Conservation (phyloP, 1,284 basidiomycete genomes). For the Boletellus dicymbophilus region DNA sequence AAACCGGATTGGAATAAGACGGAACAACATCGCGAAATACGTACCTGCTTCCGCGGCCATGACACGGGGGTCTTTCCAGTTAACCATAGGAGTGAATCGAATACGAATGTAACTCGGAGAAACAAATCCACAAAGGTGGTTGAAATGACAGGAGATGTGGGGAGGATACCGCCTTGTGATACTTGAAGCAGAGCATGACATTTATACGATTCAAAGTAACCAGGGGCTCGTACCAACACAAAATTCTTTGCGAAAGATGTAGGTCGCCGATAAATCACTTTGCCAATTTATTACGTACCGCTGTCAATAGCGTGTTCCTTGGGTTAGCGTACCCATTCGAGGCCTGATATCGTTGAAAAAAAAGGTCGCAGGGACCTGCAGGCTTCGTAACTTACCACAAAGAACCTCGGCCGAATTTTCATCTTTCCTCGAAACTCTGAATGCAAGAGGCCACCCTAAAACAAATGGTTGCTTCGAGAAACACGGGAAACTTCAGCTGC, state of each 20-base stretch:
- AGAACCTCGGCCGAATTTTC: background rate
- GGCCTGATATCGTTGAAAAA: background rate
- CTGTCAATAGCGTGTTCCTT: background rate
- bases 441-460: no score
- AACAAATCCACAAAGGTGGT: conserved; percentile 10
- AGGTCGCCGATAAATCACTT: conserved; percentile 9
- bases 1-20: background rate
- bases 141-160: conserved; percentile 1
- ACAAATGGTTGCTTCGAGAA: no score
- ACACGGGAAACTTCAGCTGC: no score
- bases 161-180: conserved; percentile 4
- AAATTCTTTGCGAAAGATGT: conserved; percentile 8
- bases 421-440: background rate
- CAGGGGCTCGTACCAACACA: conserved; percentile 17
- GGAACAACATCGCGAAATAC: conserved; percentile 15
- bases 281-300: conserved; percentile 22
- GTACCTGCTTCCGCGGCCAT: conserved; percentile 49
- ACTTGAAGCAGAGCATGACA: conserved; percentile 4
- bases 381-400: background rate
- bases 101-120: no score
- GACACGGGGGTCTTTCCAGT: conserved; percentile 55
- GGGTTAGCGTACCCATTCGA: background rate
- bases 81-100: conserved; percentile 44
- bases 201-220: conserved; percentile 29
- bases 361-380: background rate